Conservation (phyloP, 768 basidiomycete genomes). For the Omphalotus guepiniiformis region DNA sequence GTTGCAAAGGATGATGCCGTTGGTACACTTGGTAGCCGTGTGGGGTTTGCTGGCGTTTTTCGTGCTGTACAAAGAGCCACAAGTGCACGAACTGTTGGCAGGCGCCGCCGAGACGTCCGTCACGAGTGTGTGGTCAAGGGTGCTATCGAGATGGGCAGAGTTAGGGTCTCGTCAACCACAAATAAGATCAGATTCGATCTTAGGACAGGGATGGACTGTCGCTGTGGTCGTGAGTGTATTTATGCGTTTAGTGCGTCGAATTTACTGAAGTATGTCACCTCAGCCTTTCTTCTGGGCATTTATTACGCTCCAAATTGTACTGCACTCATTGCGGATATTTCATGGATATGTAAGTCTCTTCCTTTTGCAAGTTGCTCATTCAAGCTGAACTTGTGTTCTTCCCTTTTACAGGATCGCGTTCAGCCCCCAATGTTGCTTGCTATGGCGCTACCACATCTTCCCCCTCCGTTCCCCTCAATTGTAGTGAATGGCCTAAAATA, state of each 20-base stretch:
- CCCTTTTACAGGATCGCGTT: conserved; percentile 44
- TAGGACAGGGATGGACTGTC: conserved; percentile 36
- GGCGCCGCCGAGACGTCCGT: conserved; percentile 20
- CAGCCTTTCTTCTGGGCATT: conserved; percentile 86
- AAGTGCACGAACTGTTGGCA: conserved; percentile 35
- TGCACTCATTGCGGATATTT: conserved; percentile 73
- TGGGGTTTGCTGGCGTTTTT: conserved; percentile 68
- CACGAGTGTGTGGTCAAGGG: conserved; percentile 19
- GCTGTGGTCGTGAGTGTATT: conserved; percentile 34
- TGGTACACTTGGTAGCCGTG: conserved; percentile 60
- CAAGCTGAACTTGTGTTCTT: background rate
- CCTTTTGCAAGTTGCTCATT: background rate
- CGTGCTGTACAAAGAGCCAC: conserved; percentile 62
- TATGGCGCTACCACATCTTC: conserved; percentile 60
- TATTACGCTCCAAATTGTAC: conserved; percentile 60
- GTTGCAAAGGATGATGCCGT: conserved; percentile 57
- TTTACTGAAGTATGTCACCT: conserved; percentile 9
- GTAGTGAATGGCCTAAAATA: conserved; percentile 64
- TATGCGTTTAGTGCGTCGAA: background rate
- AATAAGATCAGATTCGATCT: conserved; percentile 23
- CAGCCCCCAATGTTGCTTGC: conserved; percentile 57
- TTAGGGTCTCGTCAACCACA: conserved; percentile 36
- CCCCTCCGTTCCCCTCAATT: conserved; percentile 57
- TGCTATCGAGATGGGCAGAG: conserved; percentile 64
- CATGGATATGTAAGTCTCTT: conserved; percentile 53